Evolutionary conservation across 2,329 filamentous ascomycete species (phyloP).

Genomic region (Fusarium gaditjirri): DNA sequence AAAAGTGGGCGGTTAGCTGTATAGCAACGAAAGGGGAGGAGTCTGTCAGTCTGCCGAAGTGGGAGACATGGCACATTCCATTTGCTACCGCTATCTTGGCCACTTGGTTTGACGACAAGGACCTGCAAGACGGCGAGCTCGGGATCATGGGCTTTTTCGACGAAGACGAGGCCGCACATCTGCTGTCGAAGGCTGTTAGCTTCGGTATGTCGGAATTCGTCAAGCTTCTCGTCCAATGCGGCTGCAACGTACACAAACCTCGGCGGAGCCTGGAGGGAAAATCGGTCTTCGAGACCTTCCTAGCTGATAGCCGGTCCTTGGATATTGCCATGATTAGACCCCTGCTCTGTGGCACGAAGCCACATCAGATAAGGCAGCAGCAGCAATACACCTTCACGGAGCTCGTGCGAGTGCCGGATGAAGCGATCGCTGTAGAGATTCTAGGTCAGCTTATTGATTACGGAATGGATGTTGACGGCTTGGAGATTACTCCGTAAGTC

Average conservation of each 20-base stretch:
- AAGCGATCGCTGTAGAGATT: conserved; percentile 3
- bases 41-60: background rate
- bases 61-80: conserved; percentile 28
- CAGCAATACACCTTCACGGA: conserved; percentile 29
- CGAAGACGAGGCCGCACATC: conserved; percentile 12
- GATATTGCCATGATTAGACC: conserved; percentile 7
- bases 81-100: conserved; percentile 21
- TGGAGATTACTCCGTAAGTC: conserved; percentile 10
- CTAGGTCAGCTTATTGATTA: conserved; percentile 17
- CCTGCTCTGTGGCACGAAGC: conserved; percentile 22
- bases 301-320: conserved; percentile 7
- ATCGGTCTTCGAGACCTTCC: conserved; percentile 26
- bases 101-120: background rate
- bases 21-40: conserved; percentile 7
- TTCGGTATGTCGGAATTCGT: conserved; percentile 10
- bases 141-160: background rate
- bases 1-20: conserved; percentile 26
- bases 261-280: background rate
- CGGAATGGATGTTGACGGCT: conserved; percentile 31
- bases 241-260: conserved; percentile 16
- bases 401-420: background rate
- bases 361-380: conserved; percentile 9
- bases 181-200: conserved; percentile 20
- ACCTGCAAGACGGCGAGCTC: background rate
- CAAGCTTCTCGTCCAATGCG: conserved; percentile 21